phyloP scores from a whole-genome alignment of 148 eudicot genomes.

The Diospyros kaki region DNA sequence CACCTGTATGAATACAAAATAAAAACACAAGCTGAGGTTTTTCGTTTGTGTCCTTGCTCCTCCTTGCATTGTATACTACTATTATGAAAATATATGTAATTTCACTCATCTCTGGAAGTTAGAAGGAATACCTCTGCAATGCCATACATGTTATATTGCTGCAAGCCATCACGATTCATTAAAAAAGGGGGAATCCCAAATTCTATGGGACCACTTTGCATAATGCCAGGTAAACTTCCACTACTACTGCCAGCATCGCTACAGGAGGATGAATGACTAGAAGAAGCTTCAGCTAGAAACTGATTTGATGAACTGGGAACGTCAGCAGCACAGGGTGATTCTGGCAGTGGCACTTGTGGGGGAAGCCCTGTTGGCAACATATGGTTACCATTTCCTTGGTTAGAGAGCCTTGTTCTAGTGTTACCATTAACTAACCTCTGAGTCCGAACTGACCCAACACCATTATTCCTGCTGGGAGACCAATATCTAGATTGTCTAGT shows the following conservation, averaged over 20 bases:
- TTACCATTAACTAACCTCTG: constrained; percentile 35
- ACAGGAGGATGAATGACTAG: constrained; percentile 29
- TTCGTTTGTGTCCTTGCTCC: background rate
- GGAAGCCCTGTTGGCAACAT: constrained; percentile 27
- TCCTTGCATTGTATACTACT: background rate
- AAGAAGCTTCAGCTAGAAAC: constrained; percentile 27
- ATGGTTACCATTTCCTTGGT: constrained; percentile 31
- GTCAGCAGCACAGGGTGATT: constrained; percentile 21
- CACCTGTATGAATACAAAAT: constrained; percentile 35
- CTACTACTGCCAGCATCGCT: constrained; percentile 30
- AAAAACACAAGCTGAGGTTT: background rate
- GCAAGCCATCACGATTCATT: constrained; percentile 42
- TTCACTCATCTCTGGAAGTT: background rate
- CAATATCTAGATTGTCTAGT: constrained; percentile 36
- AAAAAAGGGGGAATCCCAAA: constrained; percentile 37
- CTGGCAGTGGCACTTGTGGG: constrained; percentile 32
- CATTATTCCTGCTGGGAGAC: constrained; percentile 26
- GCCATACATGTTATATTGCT: constrained; percentile 57
- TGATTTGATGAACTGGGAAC: constrained; percentile 26
- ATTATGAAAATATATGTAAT: constrained; percentile 1
- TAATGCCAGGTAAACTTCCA: constrained; percentile 24
- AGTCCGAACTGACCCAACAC: constrained; percentile 26
- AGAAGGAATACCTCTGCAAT: constrained; percentile 72
- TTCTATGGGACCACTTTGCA: constrained; percentile 32
- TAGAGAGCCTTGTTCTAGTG: constrained; percentile 33